Evolutionary conservation across 176 grass and related monocot species (phyloP).

Genomic region (Panicum miliaceum): DNA sequence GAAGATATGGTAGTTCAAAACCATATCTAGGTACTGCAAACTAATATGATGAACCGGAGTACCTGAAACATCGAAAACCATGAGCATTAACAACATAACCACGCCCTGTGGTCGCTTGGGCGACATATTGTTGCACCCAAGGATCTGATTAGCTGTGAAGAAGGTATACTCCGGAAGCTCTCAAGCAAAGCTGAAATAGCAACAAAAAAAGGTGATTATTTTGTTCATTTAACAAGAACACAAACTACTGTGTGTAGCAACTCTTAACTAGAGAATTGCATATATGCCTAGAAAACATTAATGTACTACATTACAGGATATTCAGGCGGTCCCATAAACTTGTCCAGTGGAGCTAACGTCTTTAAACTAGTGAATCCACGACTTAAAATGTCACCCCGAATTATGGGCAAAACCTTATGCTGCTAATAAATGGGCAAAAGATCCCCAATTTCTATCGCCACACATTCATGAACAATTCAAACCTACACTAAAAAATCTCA

Average conservation of each 20-base stretch:
- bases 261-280: not conserved
- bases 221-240: conserved; percentile 5
- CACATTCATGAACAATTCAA: not conserved
- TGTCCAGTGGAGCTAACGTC: conserved; percentile 6
- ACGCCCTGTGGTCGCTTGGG: conserved; percentile 24
- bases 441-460: not conserved
- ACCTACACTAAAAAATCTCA: not conserved
- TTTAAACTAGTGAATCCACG: not conserved
- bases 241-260: not conserved
- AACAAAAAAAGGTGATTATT: conserved; percentile 18
- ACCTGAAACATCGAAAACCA: conserved; percentile 70
- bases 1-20: not conserved
- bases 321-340: not conserved
- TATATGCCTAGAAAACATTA: not conserved
- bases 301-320: not conserved
- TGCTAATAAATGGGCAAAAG: conserved; percentile 4
- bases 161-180: conserved; percentile 15
- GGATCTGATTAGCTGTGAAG: conserved; percentile 21
- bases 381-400: conserved; percentile 6
- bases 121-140: conserved; percentile 49
- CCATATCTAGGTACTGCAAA: conserved; percentile 23
- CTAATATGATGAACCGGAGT: conserved; percentile 24
- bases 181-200: conserved; percentile 32
- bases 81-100: conserved; percentile 55
- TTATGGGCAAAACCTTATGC: not conserved